Base-by-base conservation (phyloP, 352 stramenopile species). In the Pythium insidiosum region DNA sequence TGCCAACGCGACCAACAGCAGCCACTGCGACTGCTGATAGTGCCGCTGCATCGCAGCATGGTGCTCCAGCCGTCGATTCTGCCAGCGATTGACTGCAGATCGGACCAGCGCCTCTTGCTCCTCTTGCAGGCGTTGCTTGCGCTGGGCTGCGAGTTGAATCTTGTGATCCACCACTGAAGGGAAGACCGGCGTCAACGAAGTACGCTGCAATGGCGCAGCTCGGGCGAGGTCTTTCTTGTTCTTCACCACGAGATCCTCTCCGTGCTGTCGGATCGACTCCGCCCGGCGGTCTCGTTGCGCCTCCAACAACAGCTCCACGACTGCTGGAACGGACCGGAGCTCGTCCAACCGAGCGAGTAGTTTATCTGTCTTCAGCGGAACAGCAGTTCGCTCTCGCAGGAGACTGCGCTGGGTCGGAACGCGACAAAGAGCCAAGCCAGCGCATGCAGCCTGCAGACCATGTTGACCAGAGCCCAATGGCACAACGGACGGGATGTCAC, bases 1-100 rank as follows among this genome's bases (percentile, higher is more conserved):
- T 13, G 68, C 56, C 0, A 87, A 55, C 9, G 46, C 28, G 2
- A 68, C 53, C 13, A 84, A 35, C 36, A 87, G 28, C 15, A 87
- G 46, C 74, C 74, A 87, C 39, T 80, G 72, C 6, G 64, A 72
- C 50, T 84, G 64, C 5, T 63, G 37, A 31, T 76, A 66, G n/a
- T 58, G 55, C 2, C 47, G 60, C 20, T 58, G 59, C 20, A 51
- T 46, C 13, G 58, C 47, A 18, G 74, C 48, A 16, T 68, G 60
- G 1, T 63, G 54, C 43, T 68, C 43, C 29, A 63, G 28, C 0
- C 70, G 66, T 4, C 63, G 61, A 37, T 54, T 63, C 21, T 87
- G 69, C 74, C 71, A 87, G 22, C 67, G 69, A 43, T 73, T 53
- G 11, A 81, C 55, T 15, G 66, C 63, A 4, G 37, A 58, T 3